Evolutionary conservation across 768 basidiomycete species (phyloP).

Genomic region (Cystoderma amianthinum): DNA sequence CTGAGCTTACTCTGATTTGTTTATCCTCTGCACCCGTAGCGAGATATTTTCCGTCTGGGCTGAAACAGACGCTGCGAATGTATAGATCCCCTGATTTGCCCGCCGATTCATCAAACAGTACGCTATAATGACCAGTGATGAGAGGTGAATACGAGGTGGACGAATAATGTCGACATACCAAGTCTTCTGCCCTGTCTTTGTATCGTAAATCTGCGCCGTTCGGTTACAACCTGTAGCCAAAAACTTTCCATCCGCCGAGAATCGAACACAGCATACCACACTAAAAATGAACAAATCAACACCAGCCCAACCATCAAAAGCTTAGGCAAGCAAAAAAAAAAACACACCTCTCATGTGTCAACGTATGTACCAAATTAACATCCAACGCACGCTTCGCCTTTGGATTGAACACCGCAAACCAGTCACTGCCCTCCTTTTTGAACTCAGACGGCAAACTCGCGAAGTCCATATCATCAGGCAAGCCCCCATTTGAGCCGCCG

Average conservation of each 20-base stretch:
- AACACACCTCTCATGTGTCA: slow-evolving; percentile 84
- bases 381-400: slow-evolving; percentile 74
- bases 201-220: slow-evolving; percentile 93
- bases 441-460: slow-evolving; percentile 40
- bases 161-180: slow-evolving; percentile 56
- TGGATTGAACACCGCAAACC: slow-evolving; percentile 86
- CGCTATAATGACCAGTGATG: slow-evolving; percentile 8
- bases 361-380: slow-evolving; percentile 73
- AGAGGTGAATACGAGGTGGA: not conserved
- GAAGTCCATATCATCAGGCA: slow-evolving; percentile 39
- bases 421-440: slow-evolving; percentile 75
- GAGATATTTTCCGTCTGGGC: slow-evolving; percentile 79
- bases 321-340: slow-evolving; percentile 1
- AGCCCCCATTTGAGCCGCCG: slow-evolving; percentile 17
- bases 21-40: slow-evolving; percentile 94
- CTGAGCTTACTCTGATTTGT: slow-evolving; percentile 75
- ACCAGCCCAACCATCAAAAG: slow-evolving; percentile 1
- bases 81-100: slow-evolving; percentile 22
- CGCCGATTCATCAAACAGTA: slow-evolving; percentile 21
- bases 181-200: slow-evolving; percentile 76
- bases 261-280: slow-evolving; percentile 83
- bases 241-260: slow-evolving; percentile 89
- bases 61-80: slow-evolving; percentile 74
- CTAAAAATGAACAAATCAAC: slow-evolving; percentile 12
- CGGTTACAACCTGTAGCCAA: slow-evolving; percentile 96